These are phyloP conservation scores for Macadamia tetraphylla DNA, from an alignment of 164 flowering plant genomes.

Conservation along the genomic window DNA sequence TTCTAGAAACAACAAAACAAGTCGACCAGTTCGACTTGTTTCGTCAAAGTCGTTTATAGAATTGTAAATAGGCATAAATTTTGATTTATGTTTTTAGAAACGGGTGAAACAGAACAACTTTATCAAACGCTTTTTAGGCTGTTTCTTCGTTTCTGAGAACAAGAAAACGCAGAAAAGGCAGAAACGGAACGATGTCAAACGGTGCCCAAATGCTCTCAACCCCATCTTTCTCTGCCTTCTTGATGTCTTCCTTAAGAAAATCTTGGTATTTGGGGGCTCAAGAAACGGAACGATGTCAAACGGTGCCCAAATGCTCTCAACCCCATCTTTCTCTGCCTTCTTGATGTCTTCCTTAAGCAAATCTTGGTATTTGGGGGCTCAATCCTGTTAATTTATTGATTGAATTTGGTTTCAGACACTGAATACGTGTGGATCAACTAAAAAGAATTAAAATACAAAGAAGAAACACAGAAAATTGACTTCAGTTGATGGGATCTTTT, in stretches of 20 bases:
- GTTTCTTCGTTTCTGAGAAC: no score
- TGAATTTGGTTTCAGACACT: not conserved
- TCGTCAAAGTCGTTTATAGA: no score
- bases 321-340: conserved; percentile 60
- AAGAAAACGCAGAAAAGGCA: no score
- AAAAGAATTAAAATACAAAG: not conserved
- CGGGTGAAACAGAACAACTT: no score
- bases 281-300: not conserved
- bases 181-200: no score
- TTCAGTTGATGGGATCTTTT: not conserved
- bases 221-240: conserved; percentile 55
- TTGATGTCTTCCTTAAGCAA: conserved; percentile 44
- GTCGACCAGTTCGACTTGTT: no score
- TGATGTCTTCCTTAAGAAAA: conserved; percentile 45
- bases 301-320: conserved; percentile 29
- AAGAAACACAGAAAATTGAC: not conserved
- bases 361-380: conserved; percentile 74
- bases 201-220: conserved; percentile 35
- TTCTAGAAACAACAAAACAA: no score
- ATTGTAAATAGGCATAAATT: no score
- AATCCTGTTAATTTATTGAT: conserved; percentile 40
- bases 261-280: conserved; percentile 74
- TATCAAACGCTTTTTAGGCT: no score
- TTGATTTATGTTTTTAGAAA: no score
- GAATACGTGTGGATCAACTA: not conserved